Evolutionary conservation across 208 protist species (phyloP).

Genomic region (Leishmania arabica): DNA sequence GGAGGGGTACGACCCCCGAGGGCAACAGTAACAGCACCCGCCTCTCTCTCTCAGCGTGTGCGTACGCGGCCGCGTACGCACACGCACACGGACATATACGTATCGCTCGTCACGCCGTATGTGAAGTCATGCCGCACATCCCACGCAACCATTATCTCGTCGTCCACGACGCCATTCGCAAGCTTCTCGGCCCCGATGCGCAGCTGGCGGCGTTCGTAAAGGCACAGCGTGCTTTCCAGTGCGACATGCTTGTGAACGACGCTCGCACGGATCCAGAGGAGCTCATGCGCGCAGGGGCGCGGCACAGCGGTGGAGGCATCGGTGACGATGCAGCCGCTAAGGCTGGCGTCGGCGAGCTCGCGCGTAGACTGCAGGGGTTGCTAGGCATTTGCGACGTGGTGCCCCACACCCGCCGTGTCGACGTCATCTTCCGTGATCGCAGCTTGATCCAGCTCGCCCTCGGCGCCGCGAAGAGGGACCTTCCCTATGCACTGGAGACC

Average conservation of each 20-base stretch:
- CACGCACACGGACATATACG: not conserved
- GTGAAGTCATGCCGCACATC: slow-evolving; percentile 27
- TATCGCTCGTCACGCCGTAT: not conserved
- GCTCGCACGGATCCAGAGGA: slow-evolving; percentile 37
- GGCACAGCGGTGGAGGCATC: not conserved
- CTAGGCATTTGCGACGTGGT: slow-evolving; percentile 64
- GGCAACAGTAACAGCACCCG: not conserved
- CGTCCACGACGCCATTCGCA: slow-evolving; percentile 77
- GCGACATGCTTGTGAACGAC: slow-evolving; percentile 88
- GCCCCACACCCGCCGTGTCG: slow-evolving; percentile 54
- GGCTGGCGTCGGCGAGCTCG: slow-evolving; percentile 48
- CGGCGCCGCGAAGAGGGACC: slow-evolving; percentile 41
- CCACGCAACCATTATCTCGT: slow-evolving; percentile 77
- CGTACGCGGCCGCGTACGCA: not conserved
- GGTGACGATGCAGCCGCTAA: slow-evolving; percentile 2
- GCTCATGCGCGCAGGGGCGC: not conserved
- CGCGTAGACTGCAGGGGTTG: slow-evolving; percentile 49
- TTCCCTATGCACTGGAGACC: slow-evolving; percentile 18
- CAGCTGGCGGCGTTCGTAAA: slow-evolving; percentile 82
- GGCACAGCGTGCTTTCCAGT: slow-evolving; percentile 68
- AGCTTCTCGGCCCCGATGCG: slow-evolving; percentile 44
- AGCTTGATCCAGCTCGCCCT: slow-evolving; percentile 72
- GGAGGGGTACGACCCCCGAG: not conserved
- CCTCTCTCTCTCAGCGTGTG: not conserved
- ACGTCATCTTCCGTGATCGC: slow-evolving; percentile 72